Conservation (phyloP, 2,329 filamentous ascomycete species). For the Beauveria bassiana region DNA sequence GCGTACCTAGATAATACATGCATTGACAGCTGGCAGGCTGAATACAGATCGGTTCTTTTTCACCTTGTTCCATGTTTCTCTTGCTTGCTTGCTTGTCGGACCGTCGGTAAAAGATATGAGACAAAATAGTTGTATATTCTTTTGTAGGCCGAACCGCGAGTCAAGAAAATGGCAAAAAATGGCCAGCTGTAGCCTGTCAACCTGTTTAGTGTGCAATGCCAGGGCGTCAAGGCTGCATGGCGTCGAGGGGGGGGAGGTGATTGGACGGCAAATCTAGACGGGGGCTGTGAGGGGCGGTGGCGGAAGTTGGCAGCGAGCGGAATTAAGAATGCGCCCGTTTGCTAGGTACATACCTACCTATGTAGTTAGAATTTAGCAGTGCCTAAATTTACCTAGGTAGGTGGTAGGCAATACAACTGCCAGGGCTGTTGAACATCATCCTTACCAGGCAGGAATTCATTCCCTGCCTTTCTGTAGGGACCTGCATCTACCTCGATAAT, state of each 20-base stretch:
- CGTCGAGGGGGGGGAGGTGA: not conserved
- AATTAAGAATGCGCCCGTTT: too few species aligned
- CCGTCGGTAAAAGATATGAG: not conserved
- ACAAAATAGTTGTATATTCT: not conserved
- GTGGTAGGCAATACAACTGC: not conserved
- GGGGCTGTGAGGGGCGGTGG: not conserved
- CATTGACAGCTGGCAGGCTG: too few species aligned
- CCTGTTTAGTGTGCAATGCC: not conserved
- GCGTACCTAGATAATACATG: too few species aligned
- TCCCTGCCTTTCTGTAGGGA: too few species aligned
- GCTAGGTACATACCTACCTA: too few species aligned
- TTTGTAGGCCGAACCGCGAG: not conserved
- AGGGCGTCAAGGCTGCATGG: not conserved
- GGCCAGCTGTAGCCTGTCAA: not conserved
- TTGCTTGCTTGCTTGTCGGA: too few species aligned
- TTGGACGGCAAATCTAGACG: not conserved
- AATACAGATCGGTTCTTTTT: not conserved
- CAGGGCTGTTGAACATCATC: not conserved
- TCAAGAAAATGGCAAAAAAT: not conserved
- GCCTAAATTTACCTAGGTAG: too few species aligned
- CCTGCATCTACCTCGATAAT: too few species aligned
- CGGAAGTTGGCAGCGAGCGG: not conserved
- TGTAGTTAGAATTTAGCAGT: too few species aligned
- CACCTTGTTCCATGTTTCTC: too few species aligned
- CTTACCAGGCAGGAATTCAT: not conserved